Percentiles rank a stretch among this genome's conserved stretches.
These are phyloP conservation scores for Helicocarpus griseus DNA, from an alignment of 2,329 filamentous ascomycete genomes.

Conservation along the genomic window DNA sequence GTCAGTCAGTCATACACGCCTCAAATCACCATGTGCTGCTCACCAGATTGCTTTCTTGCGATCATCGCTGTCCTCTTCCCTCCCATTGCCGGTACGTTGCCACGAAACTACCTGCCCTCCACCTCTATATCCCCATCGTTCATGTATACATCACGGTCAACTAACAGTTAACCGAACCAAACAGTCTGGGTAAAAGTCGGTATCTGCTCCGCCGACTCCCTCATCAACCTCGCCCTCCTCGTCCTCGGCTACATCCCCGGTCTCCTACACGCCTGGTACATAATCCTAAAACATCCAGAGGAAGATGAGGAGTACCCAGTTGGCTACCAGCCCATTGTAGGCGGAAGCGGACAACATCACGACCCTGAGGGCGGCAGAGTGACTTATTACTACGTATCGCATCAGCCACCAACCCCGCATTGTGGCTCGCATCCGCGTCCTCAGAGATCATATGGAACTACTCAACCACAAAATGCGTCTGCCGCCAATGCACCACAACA, in stretches of 20 bases:
- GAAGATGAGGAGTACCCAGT: constrained; percentile 47
- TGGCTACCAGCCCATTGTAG: constrained; percentile 54
- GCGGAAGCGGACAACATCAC: constrained; percentile 38
- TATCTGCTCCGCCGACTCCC: constrained; percentile 79
- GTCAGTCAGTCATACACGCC: neutral
- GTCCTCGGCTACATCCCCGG: constrained; percentile 71
- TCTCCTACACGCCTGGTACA: constrained; percentile 94
- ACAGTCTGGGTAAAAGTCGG: constrained; percentile 94
- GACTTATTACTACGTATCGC: constrained; percentile 67
- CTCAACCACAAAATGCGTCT: constrained; percentile 21
- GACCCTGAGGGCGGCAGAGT: constrained; percentile 41
- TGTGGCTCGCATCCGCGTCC: constrained; percentile 21
- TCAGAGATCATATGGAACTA: constrained; percentile 30
- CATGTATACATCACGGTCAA: neutral
- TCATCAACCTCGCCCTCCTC: constrained; percentile 93
- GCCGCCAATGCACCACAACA: constrained; percentile 17
- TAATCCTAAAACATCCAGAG: constrained; percentile 85
- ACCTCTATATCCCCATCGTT: neutral
- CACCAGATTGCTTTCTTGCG: constrained; percentile 52
- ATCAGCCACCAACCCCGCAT: constrained; percentile 25
- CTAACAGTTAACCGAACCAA: constrained; percentile 5
- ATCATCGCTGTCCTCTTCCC: constrained; percentile 54
- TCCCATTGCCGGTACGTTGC: constrained; percentile 43
- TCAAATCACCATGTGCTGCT: constrained; percentile 39
- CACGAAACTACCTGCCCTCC: constrained; percentile 4